Conservation (phyloP, 805 yeast species). For the Candida chauliodis region DNA sequence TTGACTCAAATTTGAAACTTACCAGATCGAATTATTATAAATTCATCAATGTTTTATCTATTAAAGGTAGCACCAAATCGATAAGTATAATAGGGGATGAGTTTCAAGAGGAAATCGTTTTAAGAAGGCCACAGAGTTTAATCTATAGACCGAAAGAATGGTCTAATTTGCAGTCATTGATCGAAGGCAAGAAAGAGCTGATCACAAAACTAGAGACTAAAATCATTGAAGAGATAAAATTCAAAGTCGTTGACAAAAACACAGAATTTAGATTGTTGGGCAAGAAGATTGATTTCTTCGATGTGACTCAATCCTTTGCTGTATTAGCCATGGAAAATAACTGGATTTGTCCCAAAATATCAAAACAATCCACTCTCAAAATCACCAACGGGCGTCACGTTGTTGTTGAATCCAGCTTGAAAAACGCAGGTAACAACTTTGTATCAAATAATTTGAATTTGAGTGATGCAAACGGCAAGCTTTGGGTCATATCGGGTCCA, state of each 20-base stretch:
- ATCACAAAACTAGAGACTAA: constrained; percentile 54
- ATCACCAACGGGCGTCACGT: constrained; percentile 74
- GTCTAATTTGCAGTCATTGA: constrained; percentile 53
- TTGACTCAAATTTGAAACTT: constrained; percentile 27
- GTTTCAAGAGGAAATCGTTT: constrained; percentile 23
- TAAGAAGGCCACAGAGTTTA: constrained; percentile 39
- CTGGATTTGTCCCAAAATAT: constrained; percentile 63
- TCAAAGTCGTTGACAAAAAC: constrained; percentile 41
- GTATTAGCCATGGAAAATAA: constrained; percentile 63
- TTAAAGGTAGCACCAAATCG: constrained; percentile 38
- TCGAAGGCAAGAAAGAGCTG: constrained; percentile 42
- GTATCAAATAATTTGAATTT: constrained; percentile 36
- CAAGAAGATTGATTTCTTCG: constrained; percentile 59
- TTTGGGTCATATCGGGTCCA: constrained; percentile 76
- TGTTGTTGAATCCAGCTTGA: constrained; percentile 77
- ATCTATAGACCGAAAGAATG: constrained; percentile 44
- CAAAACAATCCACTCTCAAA: constrained; percentile 42
- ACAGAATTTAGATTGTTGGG: constrained; percentile 49
- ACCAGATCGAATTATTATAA: constrained; percentile 28
- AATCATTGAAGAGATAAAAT: constrained; percentile 49
- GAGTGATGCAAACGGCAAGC: constrained; percentile 14
- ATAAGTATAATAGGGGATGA: constrained; percentile 17
- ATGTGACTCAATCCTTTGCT: constrained; percentile 72
- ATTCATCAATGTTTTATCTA: constrained; percentile 42
- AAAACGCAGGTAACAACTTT: constrained; percentile 45